Evolutionary conservation across 1,139 yeast species (phyloP), one percentile per base, ranked within the genome.

Genomic region (Kodamaea ohmeri): DNA sequence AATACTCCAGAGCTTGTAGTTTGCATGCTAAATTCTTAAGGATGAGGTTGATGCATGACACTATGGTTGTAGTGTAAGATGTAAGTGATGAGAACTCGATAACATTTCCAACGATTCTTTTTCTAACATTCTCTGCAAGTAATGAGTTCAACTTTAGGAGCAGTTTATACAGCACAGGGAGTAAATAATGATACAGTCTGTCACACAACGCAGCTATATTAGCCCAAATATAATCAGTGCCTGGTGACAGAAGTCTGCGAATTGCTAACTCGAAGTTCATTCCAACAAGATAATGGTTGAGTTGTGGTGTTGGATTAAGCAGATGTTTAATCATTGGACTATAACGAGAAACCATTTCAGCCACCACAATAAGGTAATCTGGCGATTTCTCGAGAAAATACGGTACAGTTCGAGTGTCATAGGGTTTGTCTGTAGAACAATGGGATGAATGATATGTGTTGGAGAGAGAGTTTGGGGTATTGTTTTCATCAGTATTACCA

Each of bases 191-290:
- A 35, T 51, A 54, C 4, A 45, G 39, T n/a, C 47, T 49, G 37
- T 61, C 66, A 31, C 62, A 51, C 6, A 50, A 42, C 39, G 58
- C 48, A 12, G 59, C 14, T n/a, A 29, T 32, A 25, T 50, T 48
- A 36, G 60, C 56, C 60, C 63, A 61, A 31, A 62, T 49, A 18
- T 40, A 28, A 37, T 64, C 69, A 26, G 27, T 24, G 34, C 13
- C 9, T 2, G 14, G 16, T 2, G 17, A n/a, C 17, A 13, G 17
- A n/a, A 32, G 17, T n/a, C 25, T 19, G 9, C 32, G 32, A 13
- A 39, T 17, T 7, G 43, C 45, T 6, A 43, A 25, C 11, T 46
- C 28, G 27, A 36, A 39, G 27, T 45, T 46, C 16, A 39, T 41
- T 4, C 32, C 32, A 19, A 19, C 13, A 11, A 29, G 32, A 17